Percentiles rank a stretch among this genome's conserved stretches.
These are phyloP conservation scores for Mycena capillaripes DNA, from an alignment of 768 basidiomycete species.

Conservation along the genomic window DNA sequence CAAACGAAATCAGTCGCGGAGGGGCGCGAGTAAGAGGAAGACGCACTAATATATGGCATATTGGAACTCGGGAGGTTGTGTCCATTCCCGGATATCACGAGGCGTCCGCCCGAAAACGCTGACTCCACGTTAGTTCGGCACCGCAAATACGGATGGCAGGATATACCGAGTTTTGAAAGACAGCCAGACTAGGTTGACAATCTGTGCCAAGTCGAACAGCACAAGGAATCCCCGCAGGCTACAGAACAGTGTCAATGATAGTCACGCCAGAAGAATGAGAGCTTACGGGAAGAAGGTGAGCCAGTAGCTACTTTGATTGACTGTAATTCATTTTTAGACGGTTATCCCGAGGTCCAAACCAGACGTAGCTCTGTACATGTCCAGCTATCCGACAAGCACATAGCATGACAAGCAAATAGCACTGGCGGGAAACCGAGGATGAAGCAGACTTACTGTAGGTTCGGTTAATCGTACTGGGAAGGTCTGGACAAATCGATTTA, in stretches of 20 bases:
- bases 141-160: background rate
- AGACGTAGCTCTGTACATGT: too few species aligned
- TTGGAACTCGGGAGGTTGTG: conserved; percentile 90
- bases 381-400: too few species aligned
- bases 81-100: conserved; percentile 91
- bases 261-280: background rate
- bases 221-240: conserved; percentile 95
- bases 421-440: too few species aligned
- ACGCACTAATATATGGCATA: conserved; percentile 88
- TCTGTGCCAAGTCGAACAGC: conserved; percentile 95
- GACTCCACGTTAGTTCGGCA: background rate
- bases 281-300: conserved; percentile 94
- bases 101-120: conserved; percentile 91
- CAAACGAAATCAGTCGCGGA: conserved; percentile 26
- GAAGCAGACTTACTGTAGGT: conserved; percentile 69
- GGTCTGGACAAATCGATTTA: conserved; percentile 54
- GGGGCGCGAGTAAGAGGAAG: conserved; percentile 1
- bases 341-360: background rate
- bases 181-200: conserved; percentile 89
- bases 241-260: conserved; percentile 6
- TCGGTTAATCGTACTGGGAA: conserved; percentile 80
- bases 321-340: conserved; percentile 12
- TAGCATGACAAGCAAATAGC: too few species aligned
- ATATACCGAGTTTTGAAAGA: conserved; percentile 87
- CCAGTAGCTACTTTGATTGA: conserved; percentile 94